Percentiles rank a stretch among this genome's conserved stretches.
Evolutionary conservation across 805 yeast species (phyloP).

Genomic region (Sporopachydermia quercuum): DNA sequence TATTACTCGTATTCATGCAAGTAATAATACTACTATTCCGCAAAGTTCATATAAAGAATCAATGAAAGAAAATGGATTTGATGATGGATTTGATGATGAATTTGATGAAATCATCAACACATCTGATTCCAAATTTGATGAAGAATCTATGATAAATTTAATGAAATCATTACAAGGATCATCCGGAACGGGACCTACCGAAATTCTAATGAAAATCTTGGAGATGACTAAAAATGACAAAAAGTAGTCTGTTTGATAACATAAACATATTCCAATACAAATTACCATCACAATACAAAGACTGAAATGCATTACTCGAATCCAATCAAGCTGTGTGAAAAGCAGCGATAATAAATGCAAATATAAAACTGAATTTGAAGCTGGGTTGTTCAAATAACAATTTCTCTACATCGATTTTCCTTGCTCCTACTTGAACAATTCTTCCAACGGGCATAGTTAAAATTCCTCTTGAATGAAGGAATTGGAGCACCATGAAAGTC

Average conservation of each 20-base stretch:
- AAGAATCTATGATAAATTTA: not conserved
- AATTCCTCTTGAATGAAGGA: conserved; percentile 39
- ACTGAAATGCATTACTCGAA: conserved; percentile 4
- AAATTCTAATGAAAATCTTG: conserved; percentile 4
- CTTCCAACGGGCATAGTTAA: conserved; percentile 23
- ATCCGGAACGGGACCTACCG: conserved; percentile 4
- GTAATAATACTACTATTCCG: not conserved
- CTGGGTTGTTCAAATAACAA: conserved; percentile 42
- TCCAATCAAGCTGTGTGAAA: conserved; percentile 19
- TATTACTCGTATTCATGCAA: not conserved
- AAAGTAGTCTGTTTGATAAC: conserved; percentile 4
- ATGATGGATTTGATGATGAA: conserved; percentile 9
- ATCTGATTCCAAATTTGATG: conserved; percentile 6
- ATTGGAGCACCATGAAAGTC: conserved; percentile 30
- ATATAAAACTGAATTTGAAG: conserved; percentile 41
- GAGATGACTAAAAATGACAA: conserved; percentile 3
- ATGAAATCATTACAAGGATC: conserved; percentile 6
- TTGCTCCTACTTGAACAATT: conserved; percentile 16
- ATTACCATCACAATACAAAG: conserved; percentile 10
- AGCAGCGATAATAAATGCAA: conserved; percentile 40
- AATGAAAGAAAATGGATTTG: conserved; percentile 5
- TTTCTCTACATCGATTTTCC: conserved; percentile 25
- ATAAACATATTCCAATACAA: conserved; percentile 6
- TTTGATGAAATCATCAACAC: conserved; percentile 2
- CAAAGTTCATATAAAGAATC: conserved; percentile 1